Conservation (phyloP, 2,329 filamentous ascomycete species). For the Cytospora chrysosperma region DNA sequence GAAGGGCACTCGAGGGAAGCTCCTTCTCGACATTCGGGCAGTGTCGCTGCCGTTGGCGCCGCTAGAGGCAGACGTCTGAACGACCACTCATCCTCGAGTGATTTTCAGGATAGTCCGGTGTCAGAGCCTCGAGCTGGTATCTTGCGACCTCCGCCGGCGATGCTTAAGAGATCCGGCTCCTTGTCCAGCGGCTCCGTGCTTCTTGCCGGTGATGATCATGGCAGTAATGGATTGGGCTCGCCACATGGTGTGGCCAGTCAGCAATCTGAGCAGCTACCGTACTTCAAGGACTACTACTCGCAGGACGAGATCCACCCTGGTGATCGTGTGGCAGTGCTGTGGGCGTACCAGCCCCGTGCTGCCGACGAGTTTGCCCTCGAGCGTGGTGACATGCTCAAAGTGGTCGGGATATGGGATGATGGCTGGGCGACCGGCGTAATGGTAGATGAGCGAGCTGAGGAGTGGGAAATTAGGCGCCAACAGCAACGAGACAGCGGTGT, state of each 20-base stretch:
- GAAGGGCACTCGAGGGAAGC: conserved; percentile 70
- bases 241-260: conserved; percentile 81
- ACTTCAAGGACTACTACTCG: conserved; percentile 99
- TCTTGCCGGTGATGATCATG: conserved; percentile 67
- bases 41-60: conserved; percentile 46
- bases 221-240: conserved; percentile 79
- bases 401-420: conserved; percentile 98
- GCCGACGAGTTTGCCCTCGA: conserved; percentile 91
- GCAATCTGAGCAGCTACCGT: conserved; percentile 91
- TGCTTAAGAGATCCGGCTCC: conserved; percentile 76
- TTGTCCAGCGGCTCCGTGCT: conserved; percentile 82
- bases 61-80: conserved; percentile 48
- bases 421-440: conserved; percentile 95
- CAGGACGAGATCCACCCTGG: conserved; percentile 92
- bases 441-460: conserved; percentile 78
- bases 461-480: conserved; percentile 77
- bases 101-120: conserved; percentile 69
- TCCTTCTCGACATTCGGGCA: conserved; percentile 51
- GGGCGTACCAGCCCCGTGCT: conserved; percentile 95
- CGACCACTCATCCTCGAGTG: conserved; percentile 68
- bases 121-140: conserved; percentile 59
- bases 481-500: conserved; percentile 90
- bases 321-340: conserved; percentile 86
- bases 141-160: conserved; percentile 56
- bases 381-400: conserved; percentile 95